These are phyloP conservation scores for Botrytis fragariae DNA, from an alignment of 2,329 filamentous ascomycete species.

Conservation along the genomic window DNA sequence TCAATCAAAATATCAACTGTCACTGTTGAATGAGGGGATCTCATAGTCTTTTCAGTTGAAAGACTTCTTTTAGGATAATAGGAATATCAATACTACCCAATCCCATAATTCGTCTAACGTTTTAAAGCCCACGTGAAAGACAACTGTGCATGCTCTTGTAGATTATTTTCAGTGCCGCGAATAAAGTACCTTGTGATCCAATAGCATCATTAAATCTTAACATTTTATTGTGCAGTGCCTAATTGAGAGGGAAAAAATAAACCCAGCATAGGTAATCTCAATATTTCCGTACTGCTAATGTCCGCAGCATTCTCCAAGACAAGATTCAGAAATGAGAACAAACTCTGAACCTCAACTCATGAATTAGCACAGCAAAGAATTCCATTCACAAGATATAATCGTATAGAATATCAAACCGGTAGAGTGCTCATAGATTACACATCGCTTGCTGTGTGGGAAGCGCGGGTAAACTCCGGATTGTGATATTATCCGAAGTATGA, in stretches of 20 bases:
- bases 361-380: accelerated
- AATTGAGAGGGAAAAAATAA: neutral
- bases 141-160: neutral
- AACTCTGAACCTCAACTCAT: accelerated
- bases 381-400: accelerated
- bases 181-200: accelerated
- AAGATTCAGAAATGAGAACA: neutral
- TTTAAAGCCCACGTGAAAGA: neutral
- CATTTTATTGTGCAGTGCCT: too few relatives aligned
- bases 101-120: neutral
- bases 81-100: neutral
- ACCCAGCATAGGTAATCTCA: too few relatives aligned
- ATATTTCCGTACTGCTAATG: accelerated
- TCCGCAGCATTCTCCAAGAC: neutral
- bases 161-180: neutral
- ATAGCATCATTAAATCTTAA: too few relatives aligned
- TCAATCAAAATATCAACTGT: neutral
- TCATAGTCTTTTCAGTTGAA: neutral
- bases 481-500: neutral
- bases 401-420: neutral
- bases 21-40: neutral
- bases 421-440: neutral
- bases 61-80: neutral
- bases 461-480: neutral
- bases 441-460: neutral